Evolutionary conservation across 257 asterid species (phyloP).

Genomic region (Fraxinus anomala): DNA sequence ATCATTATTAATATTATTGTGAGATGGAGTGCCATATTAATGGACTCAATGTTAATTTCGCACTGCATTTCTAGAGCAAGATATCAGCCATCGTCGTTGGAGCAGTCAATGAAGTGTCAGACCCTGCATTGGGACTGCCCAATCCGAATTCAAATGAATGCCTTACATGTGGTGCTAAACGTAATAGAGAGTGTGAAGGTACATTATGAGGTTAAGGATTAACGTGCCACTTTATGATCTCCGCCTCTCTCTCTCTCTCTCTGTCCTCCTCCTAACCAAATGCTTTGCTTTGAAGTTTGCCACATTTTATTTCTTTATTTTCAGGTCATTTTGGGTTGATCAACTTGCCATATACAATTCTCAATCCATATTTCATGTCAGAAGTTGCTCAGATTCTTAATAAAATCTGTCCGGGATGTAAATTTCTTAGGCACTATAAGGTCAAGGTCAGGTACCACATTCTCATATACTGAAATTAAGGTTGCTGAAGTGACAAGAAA

Average conservation of each 20-base stretch:
- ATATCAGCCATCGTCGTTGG: constrained; percentile 50
- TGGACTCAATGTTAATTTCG: constrained; percentile 19
- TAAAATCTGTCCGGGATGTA: constrained; percentile 89
- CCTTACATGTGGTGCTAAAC: constrained; percentile 73
- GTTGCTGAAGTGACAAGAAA: constrained; percentile 10
- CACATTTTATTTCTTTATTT: constrained; percentile 21
- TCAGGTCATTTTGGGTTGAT: constrained; percentile 96
- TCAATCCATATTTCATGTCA: constrained; percentile 74
- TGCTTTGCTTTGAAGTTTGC: constrained; percentile 20
- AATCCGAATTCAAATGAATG: constrained; percentile 56
- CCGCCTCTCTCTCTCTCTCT: background rate
- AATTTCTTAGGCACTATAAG: constrained; percentile 49
- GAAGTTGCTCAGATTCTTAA: constrained; percentile 77
- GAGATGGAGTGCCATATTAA: background rate
- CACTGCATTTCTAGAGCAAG: constrained; percentile 50
- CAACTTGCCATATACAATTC: constrained; percentile 67
- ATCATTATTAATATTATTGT: background rate
- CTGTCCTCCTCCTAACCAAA: constrained; percentile 2
- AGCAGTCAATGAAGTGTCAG: constrained; percentile 72
- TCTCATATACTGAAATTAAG: constrained; percentile 34
- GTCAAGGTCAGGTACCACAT: constrained; percentile 66
- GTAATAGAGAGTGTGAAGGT: constrained; percentile 83
- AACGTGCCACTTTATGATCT: constrained; percentile 20
- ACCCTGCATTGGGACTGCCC: constrained; percentile 84
- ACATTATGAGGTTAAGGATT: constrained; percentile 23